Base-by-base conservation (phyloP, 257 asterid species). In the Petrea volubilis region DNA sequence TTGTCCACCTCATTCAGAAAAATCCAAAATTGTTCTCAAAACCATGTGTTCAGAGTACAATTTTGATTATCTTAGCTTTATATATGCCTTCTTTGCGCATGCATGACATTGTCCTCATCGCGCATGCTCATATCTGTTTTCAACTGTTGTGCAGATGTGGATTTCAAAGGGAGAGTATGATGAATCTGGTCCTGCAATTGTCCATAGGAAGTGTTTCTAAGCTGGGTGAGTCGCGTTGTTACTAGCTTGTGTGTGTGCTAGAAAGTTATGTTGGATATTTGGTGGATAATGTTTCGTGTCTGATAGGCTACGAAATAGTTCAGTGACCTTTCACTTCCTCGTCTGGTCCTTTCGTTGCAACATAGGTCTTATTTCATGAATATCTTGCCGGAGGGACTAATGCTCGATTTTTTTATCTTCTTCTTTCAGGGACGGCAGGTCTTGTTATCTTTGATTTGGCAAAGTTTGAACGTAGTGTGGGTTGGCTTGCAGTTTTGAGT, bases 141-240 rank as follows among this genome's bases (percentile, higher is more conserved):
- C 12, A n/a, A 34, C 28, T 6, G 20, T 23, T 44, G 29, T 75
- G 81, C 79, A 87, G 90, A 87, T 85, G 89, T 87, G 89, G 93
- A 85, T 87, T 27, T 56, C 89, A 20, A 87, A 85, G 72, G 81
- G 75, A 13, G 90, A 84, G 75, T 84, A 82, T 9, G 88, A 87
- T 58, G 88, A 87, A 61, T 84, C 87, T 1, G 89, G 93, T 21
- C 87, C 90, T 47, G 82, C 87, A 34, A 85, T 87, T 52, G 93
- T 87, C 75, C 93, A 87, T 73, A 84, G 88, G 74, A 85, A 83
- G 75, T 83, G 91, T 74, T 83, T 85, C 70, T 83, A 71, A 87
- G 79, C 74, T 68, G 67, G n/a, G 67, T 51, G 73, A 75, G 60
- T 9, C 0, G 9, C 38, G 40, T 68, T 38, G 52, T 51, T 40